Evolutionary conservation across 1,284 basidiomycete species (phyloP).

Genomic region (Malassezia furfur): DNA sequence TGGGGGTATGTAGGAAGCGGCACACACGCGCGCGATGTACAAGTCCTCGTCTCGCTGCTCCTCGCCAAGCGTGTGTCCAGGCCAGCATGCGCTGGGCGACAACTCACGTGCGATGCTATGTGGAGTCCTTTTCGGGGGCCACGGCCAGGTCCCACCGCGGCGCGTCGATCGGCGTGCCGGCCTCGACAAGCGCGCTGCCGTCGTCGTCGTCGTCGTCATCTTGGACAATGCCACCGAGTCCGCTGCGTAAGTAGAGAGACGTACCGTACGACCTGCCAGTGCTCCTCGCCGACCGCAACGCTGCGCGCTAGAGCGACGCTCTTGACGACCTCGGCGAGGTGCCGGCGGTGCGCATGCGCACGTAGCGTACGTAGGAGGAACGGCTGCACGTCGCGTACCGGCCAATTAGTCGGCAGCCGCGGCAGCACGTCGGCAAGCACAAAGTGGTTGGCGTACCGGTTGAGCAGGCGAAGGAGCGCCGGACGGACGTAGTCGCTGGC

Average conservation of each 20-base stretch:
- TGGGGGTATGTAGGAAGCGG: neutral
- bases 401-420: slow-evolving; percentile 31
- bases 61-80: neutral
- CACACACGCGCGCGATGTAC: neutral
- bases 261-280: slow-evolving; percentile 26
- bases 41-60: neutral
- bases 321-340: slow-evolving; percentile 25
- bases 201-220: slow-evolving; percentile 20
- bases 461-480: slow-evolving; percentile 33
- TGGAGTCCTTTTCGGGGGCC: neutral
- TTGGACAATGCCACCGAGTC: slow-evolving; percentile 27
- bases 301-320: slow-evolving; percentile 27
- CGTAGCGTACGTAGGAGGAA: slow-evolving; percentile 31
- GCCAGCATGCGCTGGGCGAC: neutral
- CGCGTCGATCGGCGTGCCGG: neutral
- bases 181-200: slow-evolving; percentile 3
- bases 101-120: slow-evolving; percentile 2
- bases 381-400: slow-evolving; percentile 27
- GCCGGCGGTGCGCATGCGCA: slow-evolving; percentile 22
- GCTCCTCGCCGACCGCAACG: slow-evolving; percentile 26
- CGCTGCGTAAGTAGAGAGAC: neutral
- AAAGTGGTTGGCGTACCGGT: slow-evolving; percentile 29
- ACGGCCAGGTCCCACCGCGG: neutral
- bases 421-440: slow-evolving; percentile 27
- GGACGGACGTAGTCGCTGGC: slow-evolving; percentile 21